Evolutionary conservation across 169 alveolate genomes (phyloP).

Genomic region (Plasmodium sp.): DNA sequence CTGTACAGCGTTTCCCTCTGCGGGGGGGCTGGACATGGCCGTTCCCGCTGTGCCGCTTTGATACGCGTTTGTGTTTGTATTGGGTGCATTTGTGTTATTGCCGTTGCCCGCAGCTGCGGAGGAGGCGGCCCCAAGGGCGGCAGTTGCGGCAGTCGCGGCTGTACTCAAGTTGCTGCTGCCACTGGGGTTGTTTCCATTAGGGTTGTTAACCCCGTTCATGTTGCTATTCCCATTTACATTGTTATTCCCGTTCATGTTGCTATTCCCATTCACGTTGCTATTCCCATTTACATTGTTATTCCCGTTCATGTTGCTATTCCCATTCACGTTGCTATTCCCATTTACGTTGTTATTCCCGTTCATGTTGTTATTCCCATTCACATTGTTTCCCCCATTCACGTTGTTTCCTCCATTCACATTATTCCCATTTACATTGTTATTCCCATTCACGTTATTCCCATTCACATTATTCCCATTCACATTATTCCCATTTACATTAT

Average conservation of each 20-base stretch:
- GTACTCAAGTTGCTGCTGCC: background rate
- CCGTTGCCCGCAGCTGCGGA: slow-evolving; percentile 5
- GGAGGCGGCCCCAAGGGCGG: slow-evolving; percentile 10
- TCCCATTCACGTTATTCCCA: no score
- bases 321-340: no score
- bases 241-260: background rate
- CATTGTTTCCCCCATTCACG: background rate
- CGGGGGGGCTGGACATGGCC: slow-evolving; percentile 3
- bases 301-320: background rate
- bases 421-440: no score
- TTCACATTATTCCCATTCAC: background rate
- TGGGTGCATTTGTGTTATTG: slow-evolving; percentile 15
- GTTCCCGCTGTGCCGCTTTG: background rate
- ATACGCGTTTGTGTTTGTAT: background rate
- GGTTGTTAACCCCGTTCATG: background rate
- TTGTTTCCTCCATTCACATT: background rate
- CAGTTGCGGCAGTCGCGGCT: background rate
- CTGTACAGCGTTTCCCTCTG: background rate
- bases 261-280: background rate
- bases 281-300: background rate
- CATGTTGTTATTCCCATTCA: background rate
- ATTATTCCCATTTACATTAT: background rate
- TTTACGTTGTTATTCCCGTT: background rate
- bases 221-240: background rate
- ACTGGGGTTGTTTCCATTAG: background rate